Base-by-base conservation (phyloP, 2,329 filamentous ascomycete genomes). In the Xylariaceae sp. region DNA sequence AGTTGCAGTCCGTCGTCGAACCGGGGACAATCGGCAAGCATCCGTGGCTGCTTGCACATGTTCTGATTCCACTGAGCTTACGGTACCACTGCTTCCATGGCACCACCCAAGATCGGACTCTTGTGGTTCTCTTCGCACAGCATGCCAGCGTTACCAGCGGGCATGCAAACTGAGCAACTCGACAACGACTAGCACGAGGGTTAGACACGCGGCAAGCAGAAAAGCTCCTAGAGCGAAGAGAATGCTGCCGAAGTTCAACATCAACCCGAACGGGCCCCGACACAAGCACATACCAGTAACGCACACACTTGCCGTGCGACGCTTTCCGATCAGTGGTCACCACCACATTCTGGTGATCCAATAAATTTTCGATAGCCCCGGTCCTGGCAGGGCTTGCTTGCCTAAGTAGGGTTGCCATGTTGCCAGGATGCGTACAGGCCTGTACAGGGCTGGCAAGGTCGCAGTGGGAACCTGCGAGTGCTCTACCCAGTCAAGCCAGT, bases 21-120 rank as follows among this genome's bases (percentile, higher is more conserved):
- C 48, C 49, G 49, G 54, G 48, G 50, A 48, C 48, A 53, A 47
- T 55, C 48, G 51, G 51, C 50, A 53, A 48, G 45, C 47, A 52
- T 44, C 51, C 54, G 48, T 51, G 49, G 47, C 44, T 53, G 46
- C 49, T 52, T 54, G 50, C 53, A 52, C 53, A 50, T 48, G 39
- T 45, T 37, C 42, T 44, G 42, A 43, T 47, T 41, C 28, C 39
- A 29, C 38, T 36, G 38, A 29, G 37, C 45, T 41, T 47, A 39
- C 42, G 43, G 41, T 40, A 34, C 22, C 22, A 26, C 11, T 26
- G 11, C 22, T 26, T 11, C 22, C 22, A 26, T 6, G 6, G 11
- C 22, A 26, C 22, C 41, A 37, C 41, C 44, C 37, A 47, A 45
- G 30, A 48, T 49, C 48, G 24, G 31, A 22, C 36, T 40, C 38